These are phyloP conservation scores for apple (Malus domestica) DNA, from an alignment of 306 rosid species.

Conservation along the genomic window DNA sequence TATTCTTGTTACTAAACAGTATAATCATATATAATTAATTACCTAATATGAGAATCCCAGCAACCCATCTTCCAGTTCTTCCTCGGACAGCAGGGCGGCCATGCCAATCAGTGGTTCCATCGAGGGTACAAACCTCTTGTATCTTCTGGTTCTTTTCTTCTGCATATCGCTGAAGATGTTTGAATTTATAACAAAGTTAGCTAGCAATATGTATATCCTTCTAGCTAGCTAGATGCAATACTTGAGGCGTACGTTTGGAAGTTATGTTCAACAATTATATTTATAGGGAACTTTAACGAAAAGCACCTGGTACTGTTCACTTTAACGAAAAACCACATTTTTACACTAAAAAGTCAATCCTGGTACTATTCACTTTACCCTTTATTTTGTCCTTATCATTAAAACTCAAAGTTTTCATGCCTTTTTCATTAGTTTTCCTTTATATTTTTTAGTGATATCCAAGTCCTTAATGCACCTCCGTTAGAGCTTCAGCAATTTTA, in stretches of 20 bases:
- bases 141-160: conserved; percentile 16
- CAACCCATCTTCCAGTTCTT: conserved; percentile 51
- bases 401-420: no score
- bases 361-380: no score
- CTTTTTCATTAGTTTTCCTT: no score
- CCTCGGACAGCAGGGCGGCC: conserved; percentile 50
- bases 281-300: no score
- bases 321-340: no score
- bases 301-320: no score
- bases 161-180: conserved; percentile 21
- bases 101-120: conserved; percentile 54
- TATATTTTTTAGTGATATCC: no score
- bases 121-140: conserved; percentile 26
- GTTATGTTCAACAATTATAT: no score
- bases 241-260: neutral
- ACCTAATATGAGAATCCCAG: conserved; percentile 63
- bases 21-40: neutral
- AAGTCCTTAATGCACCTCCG: neutral
- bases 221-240: neutral
- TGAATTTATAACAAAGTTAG: neutral
- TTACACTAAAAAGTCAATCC: no score
- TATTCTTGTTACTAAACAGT: neutral
- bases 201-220: neutral
- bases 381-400: no score
- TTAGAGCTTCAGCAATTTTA: no score